These are phyloP conservation scores for Pueraria montana DNA, from an alignment of 306 rosid genomes.

Conservation along the genomic window DNA sequence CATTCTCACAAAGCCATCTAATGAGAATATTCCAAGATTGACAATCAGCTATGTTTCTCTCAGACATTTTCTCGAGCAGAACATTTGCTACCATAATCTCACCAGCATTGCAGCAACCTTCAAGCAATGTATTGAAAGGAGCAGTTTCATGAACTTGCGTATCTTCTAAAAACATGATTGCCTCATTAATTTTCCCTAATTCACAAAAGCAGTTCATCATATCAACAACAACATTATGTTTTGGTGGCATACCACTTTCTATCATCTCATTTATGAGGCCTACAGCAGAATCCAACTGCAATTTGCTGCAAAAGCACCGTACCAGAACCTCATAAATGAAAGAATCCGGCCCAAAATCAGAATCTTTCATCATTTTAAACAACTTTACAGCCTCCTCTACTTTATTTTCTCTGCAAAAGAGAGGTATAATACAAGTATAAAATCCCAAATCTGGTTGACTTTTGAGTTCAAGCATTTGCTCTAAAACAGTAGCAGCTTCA, in stretches of 20 bases:
- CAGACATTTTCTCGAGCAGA: conserved; percentile 67
- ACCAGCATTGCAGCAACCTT: conserved; percentile 76
- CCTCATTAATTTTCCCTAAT: conserved; percentile 76
- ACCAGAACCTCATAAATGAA: conserved; percentile 61
- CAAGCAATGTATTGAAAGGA: conserved; percentile 79
- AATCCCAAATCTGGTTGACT: conserved; percentile 69
- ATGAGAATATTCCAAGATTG: conserved; percentile 80
- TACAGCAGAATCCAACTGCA: conserved; percentile 61
- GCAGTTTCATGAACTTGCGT: conserved; percentile 63
- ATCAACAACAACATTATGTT: conserved; percentile 51
- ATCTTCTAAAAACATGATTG: conserved; percentile 71
- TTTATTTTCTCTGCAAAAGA: conserved; percentile 75
- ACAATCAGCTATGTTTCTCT: conserved; percentile 64
- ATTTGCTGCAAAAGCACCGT: conserved; percentile 70
- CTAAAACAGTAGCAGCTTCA: conserved; percentile 71
- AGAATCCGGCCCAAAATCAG: conserved; percentile 59
- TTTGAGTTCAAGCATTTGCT: conserved; percentile 57
- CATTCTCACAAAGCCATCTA: conserved; percentile 73
- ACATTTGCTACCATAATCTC: conserved; percentile 57
- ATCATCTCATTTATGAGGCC: conserved; percentile 66
- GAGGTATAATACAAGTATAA: conserved; percentile 66
- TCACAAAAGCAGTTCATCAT: conserved; percentile 64
- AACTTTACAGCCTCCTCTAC: conserved; percentile 65
- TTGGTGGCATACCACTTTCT: conserved; percentile 52
- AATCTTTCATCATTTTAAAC: conserved; percentile 77